Evolutionary conservation across 768 basidiomycete genomes (phyloP), one percentile per base, ranked within the genome.

Genomic region (Naganishia vaughanmartiniae): DNA sequence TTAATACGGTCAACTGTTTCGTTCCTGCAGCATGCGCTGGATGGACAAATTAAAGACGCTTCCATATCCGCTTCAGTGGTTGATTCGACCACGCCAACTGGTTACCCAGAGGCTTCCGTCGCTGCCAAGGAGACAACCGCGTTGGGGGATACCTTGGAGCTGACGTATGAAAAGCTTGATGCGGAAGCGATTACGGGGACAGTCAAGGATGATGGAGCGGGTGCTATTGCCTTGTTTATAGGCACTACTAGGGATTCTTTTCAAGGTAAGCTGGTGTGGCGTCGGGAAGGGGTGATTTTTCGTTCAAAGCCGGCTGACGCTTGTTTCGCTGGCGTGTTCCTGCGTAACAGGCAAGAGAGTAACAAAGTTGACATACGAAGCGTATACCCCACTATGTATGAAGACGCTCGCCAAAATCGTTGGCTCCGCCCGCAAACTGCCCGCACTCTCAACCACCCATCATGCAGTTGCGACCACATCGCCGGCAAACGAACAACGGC

Each of bases 191-290:
- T 91, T 72, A 84, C 88, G n/a, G 77, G 81, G 15, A 88, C 86
- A 14, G 89, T 91, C 28, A 83, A 84, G 55, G 84, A 88, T 76
- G 85, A 88, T 65, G 79, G 82, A 51, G 89, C 89, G 26, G 92
- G 91, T 7, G 91, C 90, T 39, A 87, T 85, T 14, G 87, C 87
- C 12, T 83, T 88, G 3, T 93, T 94, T 82, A 86, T 92, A 66
- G 92, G 92, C 10, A 91, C 91, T 17, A 94, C 92, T 7, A 86
- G 92, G 69, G 89, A 92, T 79, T 88, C 88, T 0, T 93, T 93
- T 83, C 84, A 89, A 86, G 91, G 91, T 89, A 75, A 57, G 74
- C 51, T 56, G 21, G 3, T 42, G 42, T n/a, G n/a, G n/a, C n/a
- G n/a, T n/a, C n/a, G n/a, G 42, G 17, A 42, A 2, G 10, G 42